Evolutionary conservation across 2,329 filamentous ascomycete species (phyloP), one percentile per base, ranked within the genome.

Genomic region (Pseudocercospora macadamiae): DNA sequence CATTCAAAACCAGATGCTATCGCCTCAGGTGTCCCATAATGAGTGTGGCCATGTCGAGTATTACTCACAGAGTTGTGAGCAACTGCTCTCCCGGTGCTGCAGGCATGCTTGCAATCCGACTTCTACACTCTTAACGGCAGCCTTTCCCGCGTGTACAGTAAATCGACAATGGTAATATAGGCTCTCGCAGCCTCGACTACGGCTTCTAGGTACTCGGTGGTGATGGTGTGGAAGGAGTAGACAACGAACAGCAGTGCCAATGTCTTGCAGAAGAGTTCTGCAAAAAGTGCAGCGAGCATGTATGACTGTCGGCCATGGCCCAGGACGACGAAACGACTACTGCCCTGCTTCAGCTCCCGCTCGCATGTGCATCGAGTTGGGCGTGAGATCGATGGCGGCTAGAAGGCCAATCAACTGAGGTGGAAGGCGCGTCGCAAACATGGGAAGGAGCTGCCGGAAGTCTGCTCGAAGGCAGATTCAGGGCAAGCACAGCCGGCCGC

Each of bases 81-180:
- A 78, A 74, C 54, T 76, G 76, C 60, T 82, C 79, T 52, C 79
- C 79, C 59, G 75, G 78, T 61, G 74, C 73, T 44, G 76, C 77
- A 66, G 79, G 79, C 79, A 82, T 82, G 2, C 54, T 68, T 26
- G 25, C 14, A 25, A 10, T 28, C 19, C 42, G 37, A 21, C 16
- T 6, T 34, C 12, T 55, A 64, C 37, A 63, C 54, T 48, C 54
- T 53, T 32, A 59, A 51, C 36, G 57, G 64, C 54, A 57, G 62
- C 56, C 64, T 57, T 49, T 64, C 45, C 47, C 61, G 60, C 51
- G 53, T 55, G 28, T 69, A 65, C 55, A 68, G 58, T 23, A 66
- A 56, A 36, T 69, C 69, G 16, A 66, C 49, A 45, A 70, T 51
- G 26, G 66, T 63, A n/a, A 72, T 60, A 48, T 70, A 70, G 21